A percentile compares a stretch with the other conserved stretches of the same genome.
Conservation (phyloP, 2,329 filamentous ascomycete species). For the Dactylonectria estremocensis region DNA sequence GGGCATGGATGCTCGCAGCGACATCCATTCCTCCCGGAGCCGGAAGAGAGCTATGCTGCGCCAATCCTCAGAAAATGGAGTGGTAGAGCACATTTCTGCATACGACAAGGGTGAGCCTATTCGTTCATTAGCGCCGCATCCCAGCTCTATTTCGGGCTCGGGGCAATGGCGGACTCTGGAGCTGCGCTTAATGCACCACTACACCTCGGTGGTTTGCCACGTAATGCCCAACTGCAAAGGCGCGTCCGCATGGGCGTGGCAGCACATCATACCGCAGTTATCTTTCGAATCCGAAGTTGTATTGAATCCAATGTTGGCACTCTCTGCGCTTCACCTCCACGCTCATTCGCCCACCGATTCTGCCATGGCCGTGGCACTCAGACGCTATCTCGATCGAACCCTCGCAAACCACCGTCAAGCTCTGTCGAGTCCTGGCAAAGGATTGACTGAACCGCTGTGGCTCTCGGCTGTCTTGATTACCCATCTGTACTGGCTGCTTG, state of each 20-base stretch:
- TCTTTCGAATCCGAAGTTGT: not conserved
- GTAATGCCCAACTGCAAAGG: not conserved
- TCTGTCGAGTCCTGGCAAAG: not conserved
- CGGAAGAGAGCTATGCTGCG: not conserved
- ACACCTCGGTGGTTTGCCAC: not conserved
- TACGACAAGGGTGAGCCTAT: not conserved
- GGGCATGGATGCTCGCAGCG: not conserved
- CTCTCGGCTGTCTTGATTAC: not conserved
- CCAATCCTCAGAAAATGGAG: not conserved
- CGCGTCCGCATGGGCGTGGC: not conserved
- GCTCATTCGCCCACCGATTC: not conserved
- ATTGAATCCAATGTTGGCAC: not conserved
- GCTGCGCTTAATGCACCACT: not conserved
- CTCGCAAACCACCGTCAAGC: not conserved
- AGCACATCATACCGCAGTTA: not conserved
- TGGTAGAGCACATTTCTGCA: not conserved
- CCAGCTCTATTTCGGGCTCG: not conserved
- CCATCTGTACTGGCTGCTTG: not conserved
- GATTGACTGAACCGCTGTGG: not conserved
- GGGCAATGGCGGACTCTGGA: not conserved
- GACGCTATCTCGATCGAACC: not conserved
- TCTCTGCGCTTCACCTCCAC: not conserved
- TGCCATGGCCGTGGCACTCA: not conserved
- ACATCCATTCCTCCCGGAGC: not conserved
- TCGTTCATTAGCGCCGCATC: not conserved